Conservation (phyloP, 108 stramenopile species). For the Skeletonema grethae region DNA sequence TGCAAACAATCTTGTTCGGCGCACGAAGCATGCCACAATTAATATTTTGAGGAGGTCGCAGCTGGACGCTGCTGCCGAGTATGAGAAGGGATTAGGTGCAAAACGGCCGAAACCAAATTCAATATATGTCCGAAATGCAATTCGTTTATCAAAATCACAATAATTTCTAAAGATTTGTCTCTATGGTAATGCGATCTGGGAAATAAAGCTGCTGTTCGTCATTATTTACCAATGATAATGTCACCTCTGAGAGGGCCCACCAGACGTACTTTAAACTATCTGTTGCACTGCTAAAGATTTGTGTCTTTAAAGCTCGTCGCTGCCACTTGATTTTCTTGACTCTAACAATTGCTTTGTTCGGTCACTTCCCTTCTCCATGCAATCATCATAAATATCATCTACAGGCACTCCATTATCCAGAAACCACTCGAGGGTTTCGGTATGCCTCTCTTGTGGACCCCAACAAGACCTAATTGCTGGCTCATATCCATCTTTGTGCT, state of each 20-base stretch:
- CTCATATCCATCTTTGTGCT: slow-evolving; percentile 36
- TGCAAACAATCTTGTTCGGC: slow-evolving; percentile 59
- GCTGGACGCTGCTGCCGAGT: slow-evolving; percentile 39
- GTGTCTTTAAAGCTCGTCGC: background rate
- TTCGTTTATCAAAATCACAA: slow-evolving; percentile 23
- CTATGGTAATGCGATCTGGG: no score
- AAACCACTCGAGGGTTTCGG: slow-evolving; percentile 38
- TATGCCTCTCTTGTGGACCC: slow-evolving; percentile 45
- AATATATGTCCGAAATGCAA: slow-evolving; percentile 56
- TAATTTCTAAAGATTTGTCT: background rate
- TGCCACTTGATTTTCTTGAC: background rate
- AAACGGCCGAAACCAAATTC: slow-evolving; percentile 52
- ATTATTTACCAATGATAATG: no score
- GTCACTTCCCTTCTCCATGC: slow-evolving; percentile 32
- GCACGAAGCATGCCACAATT: slow-evolving; percentile 63
- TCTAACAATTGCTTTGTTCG: slow-evolving; percentile 14
- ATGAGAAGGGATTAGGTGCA: slow-evolving; percentile 44
- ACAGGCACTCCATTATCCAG: slow-evolving; percentile 44
- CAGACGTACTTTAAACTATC: no score
- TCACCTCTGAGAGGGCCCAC: no score
- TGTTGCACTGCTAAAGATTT: no score
- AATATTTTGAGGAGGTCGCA: slow-evolving; percentile 59
- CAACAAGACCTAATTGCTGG: slow-evolving; percentile 49
- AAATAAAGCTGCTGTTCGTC: no score
- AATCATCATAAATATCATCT: slow-evolving; percentile 40